These are phyloP conservation scores for Knoxdaviesia capensis DNA, from an alignment of 2,329 filamentous ascomycete genomes.

Conservation along the genomic window DNA sequence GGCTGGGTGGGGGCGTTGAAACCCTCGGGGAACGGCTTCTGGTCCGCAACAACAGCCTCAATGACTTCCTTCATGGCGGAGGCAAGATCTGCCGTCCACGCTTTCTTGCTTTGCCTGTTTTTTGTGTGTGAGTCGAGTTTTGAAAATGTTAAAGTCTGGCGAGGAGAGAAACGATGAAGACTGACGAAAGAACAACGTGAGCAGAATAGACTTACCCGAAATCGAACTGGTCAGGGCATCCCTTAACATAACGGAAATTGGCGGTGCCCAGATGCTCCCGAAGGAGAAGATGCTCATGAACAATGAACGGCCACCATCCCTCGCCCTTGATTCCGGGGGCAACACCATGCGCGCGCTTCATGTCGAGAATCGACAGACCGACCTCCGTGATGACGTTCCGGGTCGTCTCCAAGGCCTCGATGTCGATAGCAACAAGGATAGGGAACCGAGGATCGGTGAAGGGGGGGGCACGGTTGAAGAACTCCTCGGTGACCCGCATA, in stretches of 20 bases:
- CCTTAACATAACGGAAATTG: slow-evolving; percentile 49
- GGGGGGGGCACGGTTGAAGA: no score
- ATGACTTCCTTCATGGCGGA: slow-evolving; percentile 17
- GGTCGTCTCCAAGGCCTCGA: slow-evolving; percentile 59
- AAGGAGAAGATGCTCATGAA: slow-evolving; percentile 57
- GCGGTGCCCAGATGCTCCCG: slow-evolving; percentile 42
- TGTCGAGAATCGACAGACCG: slow-evolving; percentile 67
- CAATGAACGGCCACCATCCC: slow-evolving; percentile 48
- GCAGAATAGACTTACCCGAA: slow-evolving; percentile 41
- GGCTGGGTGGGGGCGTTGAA: slow-evolving; percentile 8
- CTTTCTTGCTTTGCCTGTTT: slow-evolving; percentile 20
- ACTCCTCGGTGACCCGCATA: no score
- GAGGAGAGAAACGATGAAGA: background rate
- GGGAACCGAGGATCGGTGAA: background rate
- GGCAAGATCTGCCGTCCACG: slow-evolving; percentile 14
- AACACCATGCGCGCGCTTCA: slow-evolving; percentile 26
- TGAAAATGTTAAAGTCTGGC: background rate
- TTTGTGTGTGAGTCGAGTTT: background rate
- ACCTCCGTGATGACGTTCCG: slow-evolving; percentile 60
- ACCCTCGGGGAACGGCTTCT: background rate
- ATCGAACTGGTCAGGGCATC: slow-evolving; percentile 53
- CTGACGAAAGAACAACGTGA: background rate
- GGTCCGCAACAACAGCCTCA: slow-evolving; percentile 3
- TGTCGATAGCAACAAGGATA: slow-evolving; percentile 61
- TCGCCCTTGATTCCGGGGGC: slow-evolving; percentile 39